Percentiles rank a stretch among this genome's conserved stretches.
Evolutionary conservation across 352 stramenopile genomes (phyloP).

Genomic region (Phytopythium oedochilum): DNA sequence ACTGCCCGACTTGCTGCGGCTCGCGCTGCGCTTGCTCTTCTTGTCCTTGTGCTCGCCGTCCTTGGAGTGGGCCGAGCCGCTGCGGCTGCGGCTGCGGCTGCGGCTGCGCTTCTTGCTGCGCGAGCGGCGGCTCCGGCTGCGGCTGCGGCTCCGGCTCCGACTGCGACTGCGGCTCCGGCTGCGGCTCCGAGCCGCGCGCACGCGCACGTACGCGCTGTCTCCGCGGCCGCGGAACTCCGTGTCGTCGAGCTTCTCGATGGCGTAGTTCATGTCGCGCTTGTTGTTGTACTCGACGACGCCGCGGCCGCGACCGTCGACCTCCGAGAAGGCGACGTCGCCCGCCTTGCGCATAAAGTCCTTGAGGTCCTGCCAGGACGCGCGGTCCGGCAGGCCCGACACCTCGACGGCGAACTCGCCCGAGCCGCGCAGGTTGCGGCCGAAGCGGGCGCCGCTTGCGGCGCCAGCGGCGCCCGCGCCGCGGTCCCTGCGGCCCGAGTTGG

Average conservation of each 20-base stretch:
- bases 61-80: conserved; percentile 13
- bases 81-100: conserved; percentile 26
- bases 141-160: conserved; percentile 28
- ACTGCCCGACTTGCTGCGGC: conserved; percentile 25
- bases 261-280: conserved; percentile 66
- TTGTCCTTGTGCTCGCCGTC: conserved; percentile 13
- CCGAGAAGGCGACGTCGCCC: conserved; percentile 60
- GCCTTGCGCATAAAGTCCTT: conserved; percentile 67
- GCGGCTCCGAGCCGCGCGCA: conserved; percentile 21
- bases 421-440: conserved; percentile 41
- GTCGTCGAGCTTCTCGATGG: conserved; percentile 62
- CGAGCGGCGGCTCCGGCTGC: conserved; percentile 18
- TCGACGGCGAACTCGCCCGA: conserved; percentile 50
- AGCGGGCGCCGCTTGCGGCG: conserved; percentile 20
- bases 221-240: conserved; percentile 47
- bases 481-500: conserved; percentile 31
- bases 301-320: conserved; percentile 64
- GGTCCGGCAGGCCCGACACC: conserved; percentile 46
- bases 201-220: conserved; percentile 47
- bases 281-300: conserved; percentile 67
- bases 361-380: conserved; percentile 62
- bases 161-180: conserved; percentile 34
- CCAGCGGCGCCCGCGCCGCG: conserved; percentile 10
- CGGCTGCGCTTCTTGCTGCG: conserved; percentile 26
- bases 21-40: conserved; percentile 19